A percentile compares a stretch with the other conserved stretches of the same genome.
Evolutionary conservation across 345 rosid species (phyloP).

Genomic region (Iberis pinnata): DNA sequence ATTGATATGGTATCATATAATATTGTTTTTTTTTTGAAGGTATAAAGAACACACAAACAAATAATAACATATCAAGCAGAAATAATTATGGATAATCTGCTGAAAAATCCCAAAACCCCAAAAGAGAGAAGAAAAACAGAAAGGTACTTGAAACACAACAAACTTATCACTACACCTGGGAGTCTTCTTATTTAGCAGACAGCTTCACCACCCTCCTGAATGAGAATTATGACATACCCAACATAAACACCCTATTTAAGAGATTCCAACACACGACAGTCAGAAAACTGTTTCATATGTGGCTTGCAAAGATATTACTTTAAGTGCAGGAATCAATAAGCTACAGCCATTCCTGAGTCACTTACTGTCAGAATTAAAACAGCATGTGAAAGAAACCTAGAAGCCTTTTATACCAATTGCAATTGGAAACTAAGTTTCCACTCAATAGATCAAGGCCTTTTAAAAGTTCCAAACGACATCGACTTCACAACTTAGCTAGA

Average conservation of each 20-base stretch:
- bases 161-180: conserved; percentile 69
- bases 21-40: too few relatives aligned
- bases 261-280: conserved; percentile 61
- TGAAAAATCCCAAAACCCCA: conserved; percentile 37
- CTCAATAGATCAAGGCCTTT: not conserved
- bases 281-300: conserved; percentile 41
- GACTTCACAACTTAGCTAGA: conserved; percentile 7
- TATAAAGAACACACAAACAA: conserved; percentile 5
- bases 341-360: conserved; percentile 15
- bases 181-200: conserved; percentile 76
- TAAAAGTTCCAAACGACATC: not conserved
- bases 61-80: conserved; percentile 1
- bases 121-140: conserved; percentile 33
- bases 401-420: conserved; percentile 9
- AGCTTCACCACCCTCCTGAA: conserved; percentile 75
- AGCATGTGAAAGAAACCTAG: not conserved
- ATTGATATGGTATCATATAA: not conserved
- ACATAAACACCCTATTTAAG: conserved; percentile 77
- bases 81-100: conserved; percentile 27
- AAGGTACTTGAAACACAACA: conserved; percentile 57
- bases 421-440: not conserved
- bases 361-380: not conserved
- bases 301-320: conserved; percentile 36
- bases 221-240: conserved; percentile 65
- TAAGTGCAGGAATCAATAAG: conserved; percentile 29